Conservation (phyloP, 371 early-diverging fungal species). For the Syncephalastrum monosporum region DNA sequence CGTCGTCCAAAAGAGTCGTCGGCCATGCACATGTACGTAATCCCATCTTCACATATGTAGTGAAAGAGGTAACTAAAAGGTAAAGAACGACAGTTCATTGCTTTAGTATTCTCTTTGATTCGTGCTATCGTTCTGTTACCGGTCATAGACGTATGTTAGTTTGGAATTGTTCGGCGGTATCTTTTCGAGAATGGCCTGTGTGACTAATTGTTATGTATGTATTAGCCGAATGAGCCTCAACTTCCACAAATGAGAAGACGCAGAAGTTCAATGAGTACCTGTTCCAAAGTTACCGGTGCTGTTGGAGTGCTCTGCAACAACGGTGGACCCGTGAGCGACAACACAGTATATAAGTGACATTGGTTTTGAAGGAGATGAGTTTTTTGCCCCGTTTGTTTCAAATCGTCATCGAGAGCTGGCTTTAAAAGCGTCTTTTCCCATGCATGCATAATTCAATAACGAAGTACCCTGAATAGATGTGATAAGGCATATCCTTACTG, state of each 20-base stretch:
- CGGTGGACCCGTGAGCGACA: slow-evolving; percentile 68
- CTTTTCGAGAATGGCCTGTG: slow-evolving; percentile 87
- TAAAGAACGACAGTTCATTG: not conserved
- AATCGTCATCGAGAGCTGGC: no score
- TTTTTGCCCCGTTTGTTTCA: no score
- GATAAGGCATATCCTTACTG: no score
- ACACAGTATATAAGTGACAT: slow-evolving; percentile 78
- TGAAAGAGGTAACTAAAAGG: slow-evolving; percentile 81
- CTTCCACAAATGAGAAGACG: no score
- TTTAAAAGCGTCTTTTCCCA: no score
- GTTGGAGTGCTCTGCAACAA: slow-evolving; percentile 78
- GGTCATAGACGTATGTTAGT: slow-evolving; percentile 88
- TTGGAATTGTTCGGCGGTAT: slow-evolving; percentile 89
- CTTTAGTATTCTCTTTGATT: no score
- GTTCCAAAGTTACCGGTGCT: slow-evolving; percentile 74
- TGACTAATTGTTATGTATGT: slow-evolving; percentile 45
- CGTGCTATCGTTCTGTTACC: slow-evolving; percentile 40
- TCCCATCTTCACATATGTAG: slow-evolving; percentile 77
- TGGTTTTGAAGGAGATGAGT: slow-evolving; percentile 1
- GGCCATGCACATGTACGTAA: slow-evolving; percentile 89
- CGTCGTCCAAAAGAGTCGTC: slow-evolving; percentile 87
- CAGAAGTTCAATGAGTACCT: slow-evolving; percentile 23
- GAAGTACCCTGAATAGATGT: no score
- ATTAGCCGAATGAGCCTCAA: not conserved
- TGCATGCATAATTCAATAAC: no score